Base-by-base conservation (phyloP, 2,329 filamentous ascomycete genomes). In the Diaporthe sp. region DNA sequence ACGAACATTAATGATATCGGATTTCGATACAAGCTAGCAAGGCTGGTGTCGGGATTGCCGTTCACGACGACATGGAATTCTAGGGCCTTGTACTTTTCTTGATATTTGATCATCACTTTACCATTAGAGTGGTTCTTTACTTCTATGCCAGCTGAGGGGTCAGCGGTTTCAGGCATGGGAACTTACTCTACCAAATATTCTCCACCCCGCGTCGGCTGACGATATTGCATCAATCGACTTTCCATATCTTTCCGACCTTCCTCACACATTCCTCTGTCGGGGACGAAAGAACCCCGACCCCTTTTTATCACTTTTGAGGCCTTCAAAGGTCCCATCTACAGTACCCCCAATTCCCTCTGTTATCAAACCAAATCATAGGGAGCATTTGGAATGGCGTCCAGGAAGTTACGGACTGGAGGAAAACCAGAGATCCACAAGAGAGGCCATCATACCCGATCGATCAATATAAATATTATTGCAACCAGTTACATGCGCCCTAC, bases 1-100 rank as follows among this genome's bases (percentile, higher is more conserved):
- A 90, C 80, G 88, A 90, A 81, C 78, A 81, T 74, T 81, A 78
- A 80, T 73, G 76, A 77, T 68, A 74, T 68, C 58, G 49, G 49
- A 70, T 72, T 72, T 72, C 73, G 73, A 71, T 60, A 57, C 57
- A 39, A 75, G 61, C 73, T 62, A 53, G 31, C 65, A 42, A 73
- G 46, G 70, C 73, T 49, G 70, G 70, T 70, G 67, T 68, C 49
- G 57, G 42, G 68, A 65, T 77, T 55, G 73, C 71, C 73, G 70
- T 71, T 77, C 74, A 77, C 73, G 76, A 77, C 73, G 76, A 73
- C 72, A 76, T 76, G 76, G 73, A 75, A 77, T 53, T 75, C 49
- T 58, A 73, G 71, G 76, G 65, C 67, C 60, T 75, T 60, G 53
- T 75, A 72, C 51, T 75, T 76, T 57, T 70, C 57, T 71, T 73